A percentile compares a stretch with the other conserved stretches of the same genome.
phyloP scores from a whole-genome alignment of 1,284 basidiomycete species.

The Ustilago trichophora region DNA sequence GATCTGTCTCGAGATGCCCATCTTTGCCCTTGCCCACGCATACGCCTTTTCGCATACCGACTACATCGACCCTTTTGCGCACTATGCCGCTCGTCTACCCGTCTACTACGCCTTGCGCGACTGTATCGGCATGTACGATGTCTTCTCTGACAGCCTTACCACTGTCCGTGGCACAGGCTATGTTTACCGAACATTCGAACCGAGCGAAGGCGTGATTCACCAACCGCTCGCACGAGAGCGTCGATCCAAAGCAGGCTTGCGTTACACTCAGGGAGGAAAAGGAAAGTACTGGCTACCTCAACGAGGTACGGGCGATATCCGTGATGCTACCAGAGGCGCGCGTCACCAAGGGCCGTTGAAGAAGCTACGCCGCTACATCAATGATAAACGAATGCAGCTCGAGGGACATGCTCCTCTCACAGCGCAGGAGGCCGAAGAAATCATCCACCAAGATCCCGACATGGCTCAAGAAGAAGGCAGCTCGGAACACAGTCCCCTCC shows the following conservation, averaged over 20 bases:
- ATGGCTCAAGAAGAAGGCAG: conserved; percentile 65
- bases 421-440: conserved; percentile 73
- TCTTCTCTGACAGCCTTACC: conserved; percentile 82
- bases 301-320: conserved; percentile 33
- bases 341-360: conserved; percentile 67
- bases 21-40: conserved; percentile 92
- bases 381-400: conserved; percentile 70
- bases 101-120: conserved; percentile 80
- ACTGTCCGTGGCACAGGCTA: conserved; percentile 89
- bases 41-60: conserved; percentile 75
- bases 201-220: conserved; percentile 90
- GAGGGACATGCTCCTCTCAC: conserved; percentile 82
- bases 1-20: conserved; percentile 96
- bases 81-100: conserved; percentile 57
- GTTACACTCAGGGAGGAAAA: conserved; percentile 87
- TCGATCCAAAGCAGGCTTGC: conserved; percentile 72
- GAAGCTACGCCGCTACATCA: conserved; percentile 69
- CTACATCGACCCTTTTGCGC: conserved; percentile 54
- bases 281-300: conserved; percentile 68
- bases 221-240: conserved; percentile 52
- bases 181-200: conserved; percentile 94
- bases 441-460: conserved; percentile 73
- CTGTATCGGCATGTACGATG: conserved; percentile 77
- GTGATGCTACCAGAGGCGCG: conserved; percentile 34
- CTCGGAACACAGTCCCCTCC: conserved; percentile 24